phyloP scores from a whole-genome alignment of 306 rosid species.

The Castanopsis chinensis region DNA sequence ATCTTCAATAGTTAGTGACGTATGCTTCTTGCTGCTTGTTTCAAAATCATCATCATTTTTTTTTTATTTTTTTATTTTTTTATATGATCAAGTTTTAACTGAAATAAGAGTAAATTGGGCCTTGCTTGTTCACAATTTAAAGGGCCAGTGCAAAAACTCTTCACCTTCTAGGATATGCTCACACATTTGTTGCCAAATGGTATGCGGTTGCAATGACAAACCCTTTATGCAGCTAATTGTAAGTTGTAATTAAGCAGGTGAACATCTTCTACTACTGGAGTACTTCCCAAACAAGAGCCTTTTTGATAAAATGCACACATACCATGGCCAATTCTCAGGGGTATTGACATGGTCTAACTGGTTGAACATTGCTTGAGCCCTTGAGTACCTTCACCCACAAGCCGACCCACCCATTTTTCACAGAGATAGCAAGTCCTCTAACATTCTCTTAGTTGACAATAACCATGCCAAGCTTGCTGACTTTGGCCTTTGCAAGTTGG shows the following conservation, averaged over 20 bases:
- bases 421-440: conserved; percentile 25
- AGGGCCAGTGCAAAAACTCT: no score
- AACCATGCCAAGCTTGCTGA: conserved; percentile 17
- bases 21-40: no score
- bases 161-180: no score
- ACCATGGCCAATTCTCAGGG: background rate
- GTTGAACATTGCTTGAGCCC: conserved; percentile 21
- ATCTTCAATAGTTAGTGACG: no score
- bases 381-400: conserved; percentile 23
- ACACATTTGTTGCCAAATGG: no score
- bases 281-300: conserved; percentile 23
- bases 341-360: conserved; percentile 11
- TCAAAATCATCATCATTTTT: no score
- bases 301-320: conserved; percentile 20
- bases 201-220: no score
- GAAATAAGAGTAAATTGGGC: background rate
- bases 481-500: conserved; percentile 23
- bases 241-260: background rate
- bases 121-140: background rate
- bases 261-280: conserved; percentile 25
- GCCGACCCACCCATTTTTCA: conserved; percentile 23
- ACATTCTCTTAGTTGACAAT: conserved; percentile 18
- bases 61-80: no score
- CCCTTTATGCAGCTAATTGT: no score
- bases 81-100: no score